phyloP scores from a whole-genome alignment of 345 rosid genomes.

The Eucalyptus globulus region DNA sequence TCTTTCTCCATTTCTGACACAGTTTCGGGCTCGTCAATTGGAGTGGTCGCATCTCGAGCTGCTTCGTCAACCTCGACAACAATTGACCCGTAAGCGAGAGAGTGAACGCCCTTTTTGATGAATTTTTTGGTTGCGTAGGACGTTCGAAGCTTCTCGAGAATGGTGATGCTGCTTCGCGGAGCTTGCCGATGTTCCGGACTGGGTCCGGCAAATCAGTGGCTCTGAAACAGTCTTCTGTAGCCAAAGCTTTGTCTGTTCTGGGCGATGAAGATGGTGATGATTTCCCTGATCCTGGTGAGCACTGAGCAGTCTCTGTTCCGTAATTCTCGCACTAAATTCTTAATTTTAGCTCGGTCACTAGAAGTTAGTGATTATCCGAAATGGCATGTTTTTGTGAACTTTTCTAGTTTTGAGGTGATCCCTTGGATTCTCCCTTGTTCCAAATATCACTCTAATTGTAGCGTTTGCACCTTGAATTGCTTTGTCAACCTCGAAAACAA shows the following conservation, averaged over 20 bases:
- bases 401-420: background rate
- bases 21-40: background rate
- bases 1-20: background rate
- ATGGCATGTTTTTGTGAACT: background rate
- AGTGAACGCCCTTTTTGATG: background rate
- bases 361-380: background rate
- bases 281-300: constrained; percentile 15
- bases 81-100: background rate
- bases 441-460: background rate
- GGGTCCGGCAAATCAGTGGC: constrained; percentile 54
- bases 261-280: constrained; percentile 2
- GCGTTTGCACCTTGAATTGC: background rate
- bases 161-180: constrained; percentile 1
- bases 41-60: background rate
- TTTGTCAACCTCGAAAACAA: background rate
- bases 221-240: constrained; percentile 50
- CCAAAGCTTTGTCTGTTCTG: constrained; percentile 50
- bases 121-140: constrained; percentile 5
- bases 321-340: background rate
- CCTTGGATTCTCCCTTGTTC: background rate
- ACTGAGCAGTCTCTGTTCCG: background rate
- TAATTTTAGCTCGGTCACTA: background rate
- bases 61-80: background rate
- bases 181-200: constrained; percentile 43
- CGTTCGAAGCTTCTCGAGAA: constrained; percentile 31